These are phyloP conservation scores for Ophiocordyceps camponoti-saundersi DNA, from an alignment of 2,329 filamentous ascomycete species.

Conservation along the genomic window DNA sequence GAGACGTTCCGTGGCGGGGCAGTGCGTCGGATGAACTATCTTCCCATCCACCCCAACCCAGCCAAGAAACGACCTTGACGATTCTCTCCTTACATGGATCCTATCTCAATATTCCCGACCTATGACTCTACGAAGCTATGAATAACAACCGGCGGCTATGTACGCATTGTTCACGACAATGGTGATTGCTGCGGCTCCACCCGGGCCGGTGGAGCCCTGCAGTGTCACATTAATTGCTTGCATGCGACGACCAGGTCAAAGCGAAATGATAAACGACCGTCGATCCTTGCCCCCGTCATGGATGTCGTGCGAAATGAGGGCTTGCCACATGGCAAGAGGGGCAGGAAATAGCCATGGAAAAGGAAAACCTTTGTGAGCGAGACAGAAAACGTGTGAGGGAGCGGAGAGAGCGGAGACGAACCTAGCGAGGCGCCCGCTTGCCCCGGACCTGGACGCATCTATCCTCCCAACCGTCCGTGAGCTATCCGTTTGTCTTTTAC, in stretches of 20 bases:
- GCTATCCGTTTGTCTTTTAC: not conserved
- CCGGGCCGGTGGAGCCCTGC: too few relatives aligned
- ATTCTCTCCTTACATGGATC: too few relatives aligned
- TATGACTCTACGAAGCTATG: too few relatives aligned
- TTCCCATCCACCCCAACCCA: too few relatives aligned
- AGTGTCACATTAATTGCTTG: not conserved
- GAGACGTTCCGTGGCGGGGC: too few relatives aligned
- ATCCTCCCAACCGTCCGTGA: not conserved
- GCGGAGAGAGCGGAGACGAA: not conserved
- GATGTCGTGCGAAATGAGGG: not conserved
- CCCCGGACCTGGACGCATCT: not conserved
- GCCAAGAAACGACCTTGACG: too few relatives aligned
- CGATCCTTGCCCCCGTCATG: not conserved
- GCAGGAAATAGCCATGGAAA: not conserved
- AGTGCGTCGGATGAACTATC: too few relatives aligned
- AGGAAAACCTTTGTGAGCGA: not conserved
- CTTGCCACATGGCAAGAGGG: not conserved
- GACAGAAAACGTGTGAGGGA: not conserved
- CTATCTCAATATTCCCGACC: too few relatives aligned
- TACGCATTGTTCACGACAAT: not conserved
- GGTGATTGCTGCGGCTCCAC: not conserved
- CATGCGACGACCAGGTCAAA: not conserved
- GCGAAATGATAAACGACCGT: not conserved
- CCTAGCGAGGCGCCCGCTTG: not conserved
- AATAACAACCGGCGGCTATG: too few relatives aligned